Conservation (phyloP, 1,284 basidiomycete genomes). For the Cerrena zonata region DNA sequence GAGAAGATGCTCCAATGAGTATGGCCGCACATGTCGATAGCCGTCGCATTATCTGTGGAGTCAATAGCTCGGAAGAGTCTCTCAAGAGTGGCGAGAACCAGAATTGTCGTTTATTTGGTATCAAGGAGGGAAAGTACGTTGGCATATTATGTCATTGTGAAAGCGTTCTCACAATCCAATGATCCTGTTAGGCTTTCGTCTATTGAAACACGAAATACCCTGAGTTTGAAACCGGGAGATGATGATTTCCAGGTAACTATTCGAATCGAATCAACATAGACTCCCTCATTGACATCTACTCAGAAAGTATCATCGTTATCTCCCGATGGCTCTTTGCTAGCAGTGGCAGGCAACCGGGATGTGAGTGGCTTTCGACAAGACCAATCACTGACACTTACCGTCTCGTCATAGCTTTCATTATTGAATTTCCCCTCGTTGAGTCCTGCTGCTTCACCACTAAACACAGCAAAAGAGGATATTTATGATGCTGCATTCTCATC, state of each 20-base stretch:
- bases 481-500: slow-evolving; percentile 69
- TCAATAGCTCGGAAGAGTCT: slow-evolving; percentile 69
- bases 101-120: slow-evolving; percentile 72
- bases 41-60: slow-evolving; percentile 67
- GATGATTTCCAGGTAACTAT: slow-evolving; percentile 73
- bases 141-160: background rate
- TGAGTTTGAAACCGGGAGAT: slow-evolving; percentile 53
- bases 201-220: slow-evolving; percentile 54
- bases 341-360: slow-evolving; percentile 59
- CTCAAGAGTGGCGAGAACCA: slow-evolving; percentile 66
- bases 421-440: slow-evolving; percentile 62
- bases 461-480: slow-evolving; percentile 58
- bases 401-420: slow-evolving; percentile 53
- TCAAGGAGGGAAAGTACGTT: slow-evolving; percentile 55
- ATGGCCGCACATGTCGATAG: slow-evolving; percentile 65
- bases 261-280: no score
- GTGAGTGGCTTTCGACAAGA: slow-evolving; percentile 35
- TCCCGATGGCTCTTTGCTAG: slow-evolving; percentile 53
- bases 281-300: slow-evolving; percentile 11
- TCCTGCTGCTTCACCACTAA: slow-evolving; percentile 41
- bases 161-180: no score
- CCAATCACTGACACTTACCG: slow-evolving; percentile 5
- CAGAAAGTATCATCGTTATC: slow-evolving; percentile 79
- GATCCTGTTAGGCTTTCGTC: slow-evolving; percentile 43
- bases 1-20: slow-evolving; percentile 92